phyloP scores from a whole-genome alignment of 495 filamentous ascomycete species.

The Annulohypoxylon moriforme region DNA sequence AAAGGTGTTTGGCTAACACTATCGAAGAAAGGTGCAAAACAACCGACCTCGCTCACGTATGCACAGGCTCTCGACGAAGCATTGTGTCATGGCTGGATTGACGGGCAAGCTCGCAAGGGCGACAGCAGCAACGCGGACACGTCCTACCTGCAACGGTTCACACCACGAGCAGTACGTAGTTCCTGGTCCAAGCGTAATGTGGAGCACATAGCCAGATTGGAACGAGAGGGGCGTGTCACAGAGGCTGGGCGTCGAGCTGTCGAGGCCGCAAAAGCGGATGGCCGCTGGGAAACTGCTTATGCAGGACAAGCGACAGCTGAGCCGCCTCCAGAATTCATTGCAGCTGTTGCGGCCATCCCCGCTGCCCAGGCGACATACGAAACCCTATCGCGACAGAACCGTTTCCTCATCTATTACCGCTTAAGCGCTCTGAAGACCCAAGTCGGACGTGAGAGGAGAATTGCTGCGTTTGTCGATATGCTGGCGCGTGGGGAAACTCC shows the following conservation, averaged over 20 bases:
- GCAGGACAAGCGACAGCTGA: constrained; percentile 48
- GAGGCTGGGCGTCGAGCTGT: constrained; percentile 60
- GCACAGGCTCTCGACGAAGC: constrained; percentile 66
- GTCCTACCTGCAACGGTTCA: constrained; percentile 63
- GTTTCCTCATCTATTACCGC: constrained; percentile 43
- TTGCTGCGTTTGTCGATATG: constrained; percentile 44
- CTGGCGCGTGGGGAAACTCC: constrained; percentile 33
- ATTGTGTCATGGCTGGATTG: constrained; percentile 71
- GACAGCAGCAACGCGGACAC: constrained; percentile 53
- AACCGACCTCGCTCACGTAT: constrained; percentile 59
- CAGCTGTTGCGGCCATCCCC: constrained; percentile 32
- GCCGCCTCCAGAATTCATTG: constrained; percentile 36
- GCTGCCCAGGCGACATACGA: constrained; percentile 34
- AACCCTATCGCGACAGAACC: constrained; percentile 27
- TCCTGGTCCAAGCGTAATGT: constrained; percentile 65
- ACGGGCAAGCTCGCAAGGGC: constrained; percentile 60
- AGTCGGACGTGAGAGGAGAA: constrained; percentile 37
- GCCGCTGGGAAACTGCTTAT: constrained; percentile 67
- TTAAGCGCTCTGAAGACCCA: constrained; percentile 42
- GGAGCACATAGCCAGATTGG: constrained; percentile 55
- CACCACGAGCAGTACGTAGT: constrained; percentile 64
- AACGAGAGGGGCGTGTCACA: constrained; percentile 59
- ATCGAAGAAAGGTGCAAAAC: constrained; percentile 61
- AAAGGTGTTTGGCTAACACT: constrained; percentile 66
- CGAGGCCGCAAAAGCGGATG: constrained; percentile 65